Conservation (phyloP, 2,329 filamentous ascomycete species). For the Nemania sp. region DNA sequence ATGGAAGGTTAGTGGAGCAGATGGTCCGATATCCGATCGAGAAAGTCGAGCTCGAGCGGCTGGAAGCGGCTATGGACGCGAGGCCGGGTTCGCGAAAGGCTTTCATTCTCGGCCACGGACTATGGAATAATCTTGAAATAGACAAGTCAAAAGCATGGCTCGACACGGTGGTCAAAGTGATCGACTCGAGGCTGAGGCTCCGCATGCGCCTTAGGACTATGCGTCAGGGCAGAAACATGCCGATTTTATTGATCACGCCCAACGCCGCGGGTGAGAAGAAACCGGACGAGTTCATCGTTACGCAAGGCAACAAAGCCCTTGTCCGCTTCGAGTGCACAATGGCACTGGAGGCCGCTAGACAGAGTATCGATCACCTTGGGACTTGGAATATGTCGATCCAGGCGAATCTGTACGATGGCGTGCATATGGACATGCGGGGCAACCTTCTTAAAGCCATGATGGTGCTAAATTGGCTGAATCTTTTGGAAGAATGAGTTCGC, state of each 20-base stretch:
- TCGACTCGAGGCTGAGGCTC: constrained; percentile 31
- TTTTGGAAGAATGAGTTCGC: constrained; percentile 32
- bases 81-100: constrained; percentile 42
- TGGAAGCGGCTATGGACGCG: constrained; percentile 42
- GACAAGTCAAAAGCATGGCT: constrained; percentile 47
- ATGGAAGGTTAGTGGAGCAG: constrained; percentile 42
- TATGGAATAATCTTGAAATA: constrained; percentile 52
- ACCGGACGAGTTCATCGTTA: constrained; percentile 49
- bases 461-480: constrained; percentile 51
- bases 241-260: constrained; percentile 46
- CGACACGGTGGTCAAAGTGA: constrained; percentile 40
- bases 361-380: constrained; percentile 49
- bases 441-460: constrained; percentile 55
- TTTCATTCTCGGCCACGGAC: constrained; percentile 50
- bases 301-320: constrained; percentile 52
- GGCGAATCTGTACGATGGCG: constrained; percentile 51
- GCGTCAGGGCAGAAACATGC: constrained; percentile 21
- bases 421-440: constrained; percentile 51
- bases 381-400: constrained; percentile 57
- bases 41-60: constrained; percentile 43
- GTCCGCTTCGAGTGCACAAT: constrained; percentile 50
- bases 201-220: constrained; percentile 24
- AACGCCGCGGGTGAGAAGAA: constrained; percentile 51
- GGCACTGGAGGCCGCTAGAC: constrained; percentile 39
- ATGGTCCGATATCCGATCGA: constrained; percentile 50